phyloP scores from a whole-genome alignment of 2,329 filamentous ascomycete species.

The Fusarium oligoseptatum region DNA sequence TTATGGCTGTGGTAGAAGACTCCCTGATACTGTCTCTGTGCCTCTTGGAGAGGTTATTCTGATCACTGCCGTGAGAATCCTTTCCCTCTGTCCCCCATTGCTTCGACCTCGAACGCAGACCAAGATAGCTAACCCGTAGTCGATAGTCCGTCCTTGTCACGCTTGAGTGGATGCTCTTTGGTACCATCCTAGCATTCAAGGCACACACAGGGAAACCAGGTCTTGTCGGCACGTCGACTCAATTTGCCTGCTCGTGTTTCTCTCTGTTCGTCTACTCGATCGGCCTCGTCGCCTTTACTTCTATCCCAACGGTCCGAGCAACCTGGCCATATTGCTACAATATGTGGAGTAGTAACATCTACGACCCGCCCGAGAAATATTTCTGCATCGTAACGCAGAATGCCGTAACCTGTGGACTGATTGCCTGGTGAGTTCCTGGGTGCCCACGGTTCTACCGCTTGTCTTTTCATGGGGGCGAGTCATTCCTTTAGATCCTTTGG shows the following conservation, averaged over 20 bases:
- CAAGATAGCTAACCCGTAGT: too few species aligned
- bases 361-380: conserved; percentile 6
- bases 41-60: background rate
- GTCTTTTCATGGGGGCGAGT: background rate
- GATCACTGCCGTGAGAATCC: background rate
- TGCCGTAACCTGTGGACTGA: conserved; percentile 8
- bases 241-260: conserved; percentile 13
- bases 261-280: conserved; percentile 17
- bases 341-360: conserved; percentile 4
- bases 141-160: conserved; percentile 6
- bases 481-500: background rate
- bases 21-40: background rate
- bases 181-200: background rate
- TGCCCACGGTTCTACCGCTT: background rate
- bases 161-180: conserved; percentile 16
- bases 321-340: conserved; percentile 10
- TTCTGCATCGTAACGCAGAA: conserved; percentile 16
- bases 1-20: background rate
- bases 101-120: too few species aligned
- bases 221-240: background rate
- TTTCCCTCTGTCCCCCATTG: too few species aligned
- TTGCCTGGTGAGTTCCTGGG: conserved; percentile 7
- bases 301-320: background rate
- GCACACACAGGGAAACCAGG: background rate
- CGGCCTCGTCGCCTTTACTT: conserved; percentile 9